Base-by-base conservation (phyloP, 768 basidiomycete species). In the Phanerodontia chrysosporium region DNA sequence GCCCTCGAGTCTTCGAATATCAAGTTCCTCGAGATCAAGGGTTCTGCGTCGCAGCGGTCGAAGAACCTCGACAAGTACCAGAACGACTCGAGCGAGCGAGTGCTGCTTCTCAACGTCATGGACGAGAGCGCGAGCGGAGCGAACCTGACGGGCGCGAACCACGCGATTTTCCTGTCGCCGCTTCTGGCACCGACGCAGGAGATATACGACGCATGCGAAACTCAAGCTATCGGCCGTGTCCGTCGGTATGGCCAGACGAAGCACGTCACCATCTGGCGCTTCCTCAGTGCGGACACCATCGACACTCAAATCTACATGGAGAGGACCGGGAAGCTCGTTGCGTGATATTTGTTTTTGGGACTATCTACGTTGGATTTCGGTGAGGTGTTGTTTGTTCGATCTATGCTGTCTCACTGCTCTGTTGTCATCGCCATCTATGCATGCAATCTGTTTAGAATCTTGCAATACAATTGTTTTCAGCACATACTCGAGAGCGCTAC, bases 41-140 rank as follows among this genome's bases (percentile, higher is more conserved):
- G 94, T 44, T 81, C 83, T 3, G 87, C 90, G 4, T 80, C 83
- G 51, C 76, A 80, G 64, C 90, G 88, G 77, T 92, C 90, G 72
- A 90, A 90, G 67, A 87, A 84, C 58, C 76, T 98, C 45, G 88
- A 92, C 64, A 82, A 80, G 65, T 98, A 95, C 81, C 95, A 98
- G 72, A 85, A 88, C 57, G 78, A 84, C 45, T 84, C 87, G 66
- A 75, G 81, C 58, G 90, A 90, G 65, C 83, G 87, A 30, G 93
- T 95, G 16, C 78, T 98, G 48, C 78, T 98, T 55, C 75, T 98
- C 61, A 93, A 93, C 65, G 90, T 96, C 62, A 94, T 91, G 84
- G 93, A 96, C 72, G 93, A 95, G 73, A 94, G 91, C 61, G 91
- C 92, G n/a, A 91, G 90, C 59, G 92, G 92, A 45, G 90, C 90